Percentiles rank a stretch among this genome's conserved stretches.
These are phyloP conservation scores for Spongospora subterranea DNA, from an alignment of 208 protist genomes.

Conservation along the genomic window DNA sequence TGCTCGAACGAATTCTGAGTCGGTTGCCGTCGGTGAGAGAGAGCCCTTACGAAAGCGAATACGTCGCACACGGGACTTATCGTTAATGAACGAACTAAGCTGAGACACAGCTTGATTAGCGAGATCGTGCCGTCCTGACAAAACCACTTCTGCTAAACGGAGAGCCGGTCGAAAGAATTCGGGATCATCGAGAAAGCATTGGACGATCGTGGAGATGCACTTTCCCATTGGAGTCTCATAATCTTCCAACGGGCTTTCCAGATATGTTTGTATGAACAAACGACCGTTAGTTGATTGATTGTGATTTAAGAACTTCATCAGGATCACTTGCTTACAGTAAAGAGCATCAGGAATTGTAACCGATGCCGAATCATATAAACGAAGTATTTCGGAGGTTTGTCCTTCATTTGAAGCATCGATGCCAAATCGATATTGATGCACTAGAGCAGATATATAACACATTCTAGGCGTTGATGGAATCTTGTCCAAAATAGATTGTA, in stretches of 20 bases:
- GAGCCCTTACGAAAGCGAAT: background rate
- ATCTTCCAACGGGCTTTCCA: too few species aligned
- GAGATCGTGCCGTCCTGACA: background rate
- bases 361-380: background rate
- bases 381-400: background rate
- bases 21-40: background rate
- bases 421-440: background rate
- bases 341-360: conserved; percentile 22
- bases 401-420: background rate
- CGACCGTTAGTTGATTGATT: too few species aligned
- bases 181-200: too few species aligned
- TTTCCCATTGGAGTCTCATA: too few species aligned
- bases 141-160: background rate
- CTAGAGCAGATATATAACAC: background rate
- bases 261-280: too few species aligned
- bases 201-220: too few species aligned
- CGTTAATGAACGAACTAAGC: background rate
- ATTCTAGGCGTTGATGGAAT: background rate
- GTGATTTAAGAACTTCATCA: too few species aligned
- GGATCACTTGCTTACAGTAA: too few species aligned
- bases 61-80: background rate
- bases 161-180: conserved; percentile 1
- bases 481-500: background rate
- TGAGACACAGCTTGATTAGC: background rate
- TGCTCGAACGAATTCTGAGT: conserved; percentile 42